These are phyloP conservation scores for Lunasporangiospora selenospora DNA, from an alignment of 192 early-diverging fungal genomes.

Conservation along the genomic window DNA sequence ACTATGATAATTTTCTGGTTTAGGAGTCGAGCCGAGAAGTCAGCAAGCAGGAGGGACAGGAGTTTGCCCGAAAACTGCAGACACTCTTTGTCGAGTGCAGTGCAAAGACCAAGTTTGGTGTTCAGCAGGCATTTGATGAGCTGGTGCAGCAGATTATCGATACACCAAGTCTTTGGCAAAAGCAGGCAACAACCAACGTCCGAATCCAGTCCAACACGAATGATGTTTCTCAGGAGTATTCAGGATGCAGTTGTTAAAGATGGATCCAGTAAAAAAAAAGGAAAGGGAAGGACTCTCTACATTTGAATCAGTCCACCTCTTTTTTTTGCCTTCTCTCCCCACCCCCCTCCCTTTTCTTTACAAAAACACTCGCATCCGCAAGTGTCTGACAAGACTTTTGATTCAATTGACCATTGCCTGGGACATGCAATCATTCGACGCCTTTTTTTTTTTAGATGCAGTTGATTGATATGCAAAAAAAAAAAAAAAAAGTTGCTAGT, in stretches of 20 bases:
- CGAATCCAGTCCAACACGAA: conserved; percentile 25
- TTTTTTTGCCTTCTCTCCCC: no score
- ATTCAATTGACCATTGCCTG: no score
- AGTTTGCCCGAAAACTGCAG: conserved; percentile 88
- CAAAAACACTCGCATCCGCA: no score
- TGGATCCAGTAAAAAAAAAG: not conserved
- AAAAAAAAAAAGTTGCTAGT: no score
- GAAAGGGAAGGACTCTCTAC: no score
- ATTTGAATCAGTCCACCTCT: no score
- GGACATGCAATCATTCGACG: no score
- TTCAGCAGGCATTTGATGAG: conserved; percentile 94
- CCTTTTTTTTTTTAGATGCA: no score
- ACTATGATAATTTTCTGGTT: no score
- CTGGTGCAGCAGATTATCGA: conserved; percentile 85
- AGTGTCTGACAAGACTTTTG: no score
- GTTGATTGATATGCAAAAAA: no score
- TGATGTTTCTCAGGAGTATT: conserved; percentile 20
- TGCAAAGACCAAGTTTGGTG: conserved; percentile 93
- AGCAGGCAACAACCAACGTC: conserved; percentile 38
- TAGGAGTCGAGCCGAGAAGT: conserved; percentile 74
- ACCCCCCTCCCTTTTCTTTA: no score
- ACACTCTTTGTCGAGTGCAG: conserved; percentile 96
- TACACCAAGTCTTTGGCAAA: conserved; percentile 45
- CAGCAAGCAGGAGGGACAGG: conserved; percentile 85
- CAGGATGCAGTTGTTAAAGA: conserved; percentile 28